These are phyloP conservation scores for Ophioceras dolichostomum DNA, from an alignment of 2,329 filamentous ascomycete genomes.

Conservation along the genomic window DNA sequence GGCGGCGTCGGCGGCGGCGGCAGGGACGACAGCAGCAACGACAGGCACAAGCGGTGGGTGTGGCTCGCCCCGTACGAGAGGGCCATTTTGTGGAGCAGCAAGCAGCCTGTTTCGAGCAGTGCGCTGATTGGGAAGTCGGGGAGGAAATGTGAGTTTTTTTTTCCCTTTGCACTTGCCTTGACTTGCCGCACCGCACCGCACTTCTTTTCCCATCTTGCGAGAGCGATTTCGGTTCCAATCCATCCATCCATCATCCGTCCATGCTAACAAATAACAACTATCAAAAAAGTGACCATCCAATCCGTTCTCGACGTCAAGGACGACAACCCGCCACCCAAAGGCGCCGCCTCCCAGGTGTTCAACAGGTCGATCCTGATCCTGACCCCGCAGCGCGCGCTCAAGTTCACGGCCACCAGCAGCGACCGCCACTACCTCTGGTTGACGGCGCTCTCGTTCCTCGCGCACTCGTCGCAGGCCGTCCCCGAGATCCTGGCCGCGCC, in stretches of 20 bases:
- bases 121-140: slow-evolving; percentile 90
- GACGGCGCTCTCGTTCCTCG: slow-evolving; percentile 86
- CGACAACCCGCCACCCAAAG: slow-evolving; percentile 73
- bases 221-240: neutral
- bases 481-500: slow-evolving; percentile 56
- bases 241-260: neutral
- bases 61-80: slow-evolving; percentile 96
- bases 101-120: slow-evolving; percentile 79
- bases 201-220: no score
- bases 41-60: slow-evolving; percentile 93
- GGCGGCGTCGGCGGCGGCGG: slow-evolving; percentile 15
- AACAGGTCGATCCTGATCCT: slow-evolving; percentile 91
- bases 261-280: neutral
- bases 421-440: slow-evolving; percentile 94
- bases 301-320: slow-evolving; percentile 96
- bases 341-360: slow-evolving; percentile 49
- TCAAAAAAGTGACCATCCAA: slow-evolving; percentile 67
- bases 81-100: slow-evolving; percentile 95
- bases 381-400: slow-evolving; percentile 84
- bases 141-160: slow-evolving; percentile 65
- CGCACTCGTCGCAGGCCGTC: slow-evolving; percentile 72
- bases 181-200: no score
- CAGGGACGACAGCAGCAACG: slow-evolving; percentile 59
- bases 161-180: slow-evolving; percentile 10
- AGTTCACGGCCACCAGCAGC: slow-evolving; percentile 74